Percentiles rank a stretch among this genome's conserved stretches.
These are phyloP conservation scores for Tolypocladium endophyticum DNA, from an alignment of 2,329 filamentous ascomycete genomes.

Conservation along the genomic window DNA sequence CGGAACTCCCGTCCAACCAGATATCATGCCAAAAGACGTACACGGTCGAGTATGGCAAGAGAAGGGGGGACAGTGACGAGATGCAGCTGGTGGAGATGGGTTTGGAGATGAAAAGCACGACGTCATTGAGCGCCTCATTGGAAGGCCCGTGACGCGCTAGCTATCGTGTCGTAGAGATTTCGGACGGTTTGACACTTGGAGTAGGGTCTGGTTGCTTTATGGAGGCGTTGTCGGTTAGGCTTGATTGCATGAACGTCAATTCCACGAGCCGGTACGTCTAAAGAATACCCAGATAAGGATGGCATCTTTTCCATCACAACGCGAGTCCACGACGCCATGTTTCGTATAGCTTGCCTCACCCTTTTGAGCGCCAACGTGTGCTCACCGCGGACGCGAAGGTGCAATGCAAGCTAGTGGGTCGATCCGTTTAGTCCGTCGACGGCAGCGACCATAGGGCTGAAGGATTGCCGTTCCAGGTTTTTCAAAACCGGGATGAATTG, in stretches of 20 bases:
- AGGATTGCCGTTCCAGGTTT: neutral
- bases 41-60: constrained; percentile 19
- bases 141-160: neutral
- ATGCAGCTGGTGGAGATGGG: constrained; percentile 20
- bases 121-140: neutral
- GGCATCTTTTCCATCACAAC: neutral
- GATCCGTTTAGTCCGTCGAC: no score
- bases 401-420: no score
- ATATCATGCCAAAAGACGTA: constrained; percentile 24
- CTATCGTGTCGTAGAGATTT: neutral
- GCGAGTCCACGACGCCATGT: neutral
- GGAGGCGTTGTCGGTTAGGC: neutral
- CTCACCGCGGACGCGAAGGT: no score
- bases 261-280: neutral
- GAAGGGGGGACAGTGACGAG: constrained; percentile 16
- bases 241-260: neutral
- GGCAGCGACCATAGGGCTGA: neutral
- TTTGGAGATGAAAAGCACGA: constrained; percentile 3
- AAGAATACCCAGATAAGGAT: neutral
- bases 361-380: no score
- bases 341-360: neutral
- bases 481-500: no score
- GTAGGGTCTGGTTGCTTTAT: neutral
- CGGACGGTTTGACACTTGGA: neutral
- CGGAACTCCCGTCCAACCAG: constrained; percentile 11